Evolutionary conservation across 139 green algal genomes (phyloP).

Genomic region (Nannochloris sp.): DNA sequence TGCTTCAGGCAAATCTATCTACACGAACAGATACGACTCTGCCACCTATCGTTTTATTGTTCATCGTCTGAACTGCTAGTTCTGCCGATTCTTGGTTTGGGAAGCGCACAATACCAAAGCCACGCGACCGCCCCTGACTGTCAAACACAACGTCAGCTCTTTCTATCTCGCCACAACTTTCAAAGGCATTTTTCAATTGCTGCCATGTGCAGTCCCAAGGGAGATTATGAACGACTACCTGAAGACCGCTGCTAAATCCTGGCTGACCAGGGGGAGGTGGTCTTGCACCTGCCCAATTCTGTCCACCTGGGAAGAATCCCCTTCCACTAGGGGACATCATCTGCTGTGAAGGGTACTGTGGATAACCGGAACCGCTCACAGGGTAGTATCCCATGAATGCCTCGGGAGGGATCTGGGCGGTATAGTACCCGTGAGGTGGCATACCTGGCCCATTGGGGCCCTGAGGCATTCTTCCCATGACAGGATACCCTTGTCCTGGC

Average conservation of each 20-base stretch:
- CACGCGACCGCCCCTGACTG: constrained; percentile 57
- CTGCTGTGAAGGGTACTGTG: neutral
- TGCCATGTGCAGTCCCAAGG: constrained; percentile 83
- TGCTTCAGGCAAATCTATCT: constrained; percentile 60
- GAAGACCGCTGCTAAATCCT: constrained; percentile 55
- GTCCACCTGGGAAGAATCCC: constrained; percentile 26
- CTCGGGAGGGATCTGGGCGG: constrained; percentile 1
- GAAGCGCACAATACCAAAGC: constrained; percentile 81
- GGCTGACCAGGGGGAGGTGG: constrained; percentile 43
- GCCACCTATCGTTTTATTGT: constrained; percentile 73
- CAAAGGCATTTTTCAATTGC: constrained; percentile 76
- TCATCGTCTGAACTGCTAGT: constrained; percentile 57
- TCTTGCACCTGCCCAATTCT: constrained; percentile 34
- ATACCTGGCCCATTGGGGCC: constrained; percentile 1
- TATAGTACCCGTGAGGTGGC: neutral
- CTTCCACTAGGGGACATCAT: constrained; percentile 17
- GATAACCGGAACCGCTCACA: neutral
- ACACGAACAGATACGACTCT: constrained; percentile 72
- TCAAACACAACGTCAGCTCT: constrained; percentile 78
- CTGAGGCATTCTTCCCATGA: neutral
- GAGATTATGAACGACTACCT: constrained; percentile 88
- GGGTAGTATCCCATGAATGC: constrained; percentile 13
- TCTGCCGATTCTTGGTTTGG: constrained; percentile 50
- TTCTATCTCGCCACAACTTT: constrained; percentile 44
- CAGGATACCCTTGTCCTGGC: neutral